Base-by-base conservation (phyloP, 2,329 filamentous ascomycete species). In the Decorospora gaudefroyi region DNA sequence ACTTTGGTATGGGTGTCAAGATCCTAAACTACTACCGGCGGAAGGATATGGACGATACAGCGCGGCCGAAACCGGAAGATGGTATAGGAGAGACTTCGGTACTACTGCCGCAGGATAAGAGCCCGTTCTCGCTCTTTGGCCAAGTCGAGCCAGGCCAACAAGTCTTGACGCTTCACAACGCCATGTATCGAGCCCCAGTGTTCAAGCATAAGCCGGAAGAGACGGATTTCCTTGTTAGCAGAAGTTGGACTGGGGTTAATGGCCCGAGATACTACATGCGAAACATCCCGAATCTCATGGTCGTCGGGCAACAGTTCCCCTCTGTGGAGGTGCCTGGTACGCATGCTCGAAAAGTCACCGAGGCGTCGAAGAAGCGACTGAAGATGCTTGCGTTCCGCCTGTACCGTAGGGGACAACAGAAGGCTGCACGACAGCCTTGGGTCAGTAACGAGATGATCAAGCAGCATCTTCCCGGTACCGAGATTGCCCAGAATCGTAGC, bases 1-100 rank as follows among this genome's bases (percentile, higher is more conserved):
- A 95, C 65, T 96, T 96, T 62, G 93, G 92, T 55, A 99, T 99
- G 93, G 91, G 91, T 38, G 95, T 87, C 68, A 87, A 90, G 39
- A 81, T 99, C 46, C 90, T 97, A 76, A 97, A 99, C 70, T 99
- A 97, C 71, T 96, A 96, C 67, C 87, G 90, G 26, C 84, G 91
- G 46, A 90, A 90, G 62, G 87, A 90, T 35, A 65, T 64, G 65
- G 88, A 95, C 31, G 88, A 93, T 49, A 82, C 84, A 34, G 79
- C 82, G 38, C 80, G 88, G 1, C 87, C 89, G 1, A 95, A 90
- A 74, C 70, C 79, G 47, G 90, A 95, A 3, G 59, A 62, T 37
- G 59, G 59, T 12, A 81, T 99, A 50, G 93, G 93, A 46, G 93
- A 99, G 72, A 88, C 88, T 2, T 86, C 87, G 33, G 85, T 96